Evolutionary conservation across 1,284 basidiomycete genomes (phyloP).

Genomic region (Cerioporus squamosus): DNA sequence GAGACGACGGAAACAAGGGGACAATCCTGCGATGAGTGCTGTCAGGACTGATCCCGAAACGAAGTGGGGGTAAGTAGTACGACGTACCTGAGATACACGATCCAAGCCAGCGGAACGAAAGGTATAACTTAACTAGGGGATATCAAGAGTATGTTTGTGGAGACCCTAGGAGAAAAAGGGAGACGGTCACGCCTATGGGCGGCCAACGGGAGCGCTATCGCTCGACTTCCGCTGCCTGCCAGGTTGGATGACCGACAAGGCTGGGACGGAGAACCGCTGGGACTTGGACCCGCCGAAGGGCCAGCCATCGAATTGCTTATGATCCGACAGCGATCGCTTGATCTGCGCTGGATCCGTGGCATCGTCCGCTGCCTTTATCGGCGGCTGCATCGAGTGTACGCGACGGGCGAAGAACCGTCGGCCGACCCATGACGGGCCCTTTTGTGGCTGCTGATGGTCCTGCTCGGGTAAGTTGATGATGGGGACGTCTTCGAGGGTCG

Average conservation of each 20-base stretch:
- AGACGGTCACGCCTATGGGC: conserved; percentile 2
- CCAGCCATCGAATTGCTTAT: conserved; percentile 32
- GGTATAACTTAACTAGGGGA: conserved; percentile 18
- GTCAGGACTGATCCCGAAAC: neutral
- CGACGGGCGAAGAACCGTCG: conserved; percentile 25
- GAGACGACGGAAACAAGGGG: neutral
- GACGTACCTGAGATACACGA: conserved; percentile 17
- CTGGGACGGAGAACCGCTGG: conserved; percentile 24
- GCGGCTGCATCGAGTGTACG: conserved; percentile 31
- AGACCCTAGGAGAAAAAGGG: neutral
- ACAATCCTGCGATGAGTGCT: neutral
- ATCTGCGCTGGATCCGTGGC: conserved; percentile 9
- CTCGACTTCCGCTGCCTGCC: conserved; percentile 16
- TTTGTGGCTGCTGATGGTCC: conserved; percentile 18
- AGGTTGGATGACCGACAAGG: conserved; percentile 17
- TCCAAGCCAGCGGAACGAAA: conserved; percentile 13
- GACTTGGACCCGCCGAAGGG: conserved; percentile 23
- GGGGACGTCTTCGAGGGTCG: conserved; percentile 12
- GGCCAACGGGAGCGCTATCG: conserved; percentile 18
- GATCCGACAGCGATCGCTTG: conserved; percentile 25
- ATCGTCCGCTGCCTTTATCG: conserved; percentile 20
- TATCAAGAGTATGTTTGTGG: neutral
- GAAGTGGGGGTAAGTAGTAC: neutral
- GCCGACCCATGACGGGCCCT: conserved; percentile 15
- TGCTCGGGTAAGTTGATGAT: conserved; percentile 30